Evolutionary conservation across 441 rosid species (phyloP).

Genomic region (Gossypium lobatum): DNA sequence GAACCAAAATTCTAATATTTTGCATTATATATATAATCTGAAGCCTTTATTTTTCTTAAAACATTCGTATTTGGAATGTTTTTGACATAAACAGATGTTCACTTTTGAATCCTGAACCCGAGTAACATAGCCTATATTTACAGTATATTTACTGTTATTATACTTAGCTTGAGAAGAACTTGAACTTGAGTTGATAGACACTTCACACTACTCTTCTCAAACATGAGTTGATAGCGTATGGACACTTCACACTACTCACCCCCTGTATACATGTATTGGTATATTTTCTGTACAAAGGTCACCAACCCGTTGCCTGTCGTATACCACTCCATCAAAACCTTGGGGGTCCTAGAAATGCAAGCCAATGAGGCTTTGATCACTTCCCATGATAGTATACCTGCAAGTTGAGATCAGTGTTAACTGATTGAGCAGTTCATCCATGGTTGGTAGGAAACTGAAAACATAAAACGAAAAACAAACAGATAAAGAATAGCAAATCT

Average conservation of each 20-base stretch:
- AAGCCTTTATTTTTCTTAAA: background rate
- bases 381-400: constrained; percentile 14
- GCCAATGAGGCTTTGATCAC: constrained; percentile 1
- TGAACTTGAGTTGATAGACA: background rate
- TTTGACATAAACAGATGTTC: background rate
- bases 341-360: background rate
- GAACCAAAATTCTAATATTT: background rate
- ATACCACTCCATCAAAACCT: background rate
- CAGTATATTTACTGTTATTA: background rate
- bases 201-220: background rate
- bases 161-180: background rate
- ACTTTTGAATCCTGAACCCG: background rate
- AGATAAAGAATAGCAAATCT: background rate
- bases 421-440: background rate
- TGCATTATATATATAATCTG: no score
- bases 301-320: background rate
- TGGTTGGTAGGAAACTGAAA: background rate
- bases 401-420: background rate
- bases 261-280: background rate
- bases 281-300: background rate
- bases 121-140: background rate
- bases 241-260: background rate
- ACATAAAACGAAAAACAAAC: background rate
- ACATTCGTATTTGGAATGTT: background rate
- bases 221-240: background rate